Evolutionary conservation across 805 yeast genomes (phyloP), one percentile per base, ranked within the genome.

Genomic region (Suhomyces canberraensis): DNA sequence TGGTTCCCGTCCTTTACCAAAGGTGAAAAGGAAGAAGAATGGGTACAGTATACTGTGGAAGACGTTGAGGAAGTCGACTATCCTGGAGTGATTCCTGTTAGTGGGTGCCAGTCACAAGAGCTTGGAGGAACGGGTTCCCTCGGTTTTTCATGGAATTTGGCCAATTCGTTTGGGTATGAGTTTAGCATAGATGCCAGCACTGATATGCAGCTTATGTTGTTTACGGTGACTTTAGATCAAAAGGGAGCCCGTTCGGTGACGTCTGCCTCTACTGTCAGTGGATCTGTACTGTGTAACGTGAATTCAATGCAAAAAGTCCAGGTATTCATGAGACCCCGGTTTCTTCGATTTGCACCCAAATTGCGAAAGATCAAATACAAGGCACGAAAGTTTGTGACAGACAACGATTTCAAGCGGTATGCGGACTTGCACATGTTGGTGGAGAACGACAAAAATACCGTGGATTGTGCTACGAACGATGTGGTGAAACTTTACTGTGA

Each of bases 401-500:
- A n/a, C 14, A 5, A 8, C 6, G 26, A 24, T 5, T 24, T 24
- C 14, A 21, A 33, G n/a, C 28, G 26, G 8, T 40, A 30, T 29
- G 43, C 42, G 2, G 35, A 22, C 15, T 30, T 46, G 9, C 25
- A 31, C n/a, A 30, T 45, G 8, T 30, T 49, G 4, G 13, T 47
- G 22, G 42, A 46, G n/a, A n/a, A n/a, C 14, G 33, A 39, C 11
- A 36, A 37, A 8, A 25, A 33, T 16, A 40, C 45, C 29, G 33
- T 42, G 2, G 47, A 40, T 4, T 55, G 60, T 48, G 55, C 50
- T 4, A 52, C 58, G 16, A 45, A 40, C 36, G 58, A 55, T 24
- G 42, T 46, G 3, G 54, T 52, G 16, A 40, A 40, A 16, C 41
- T 54, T 33, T 46, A 43, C 25, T 54, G 60, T 30, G 20, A 39